Conservation (phyloP, 169 alveolate genomes). For the Perkinsus chesapeaki region DNA sequence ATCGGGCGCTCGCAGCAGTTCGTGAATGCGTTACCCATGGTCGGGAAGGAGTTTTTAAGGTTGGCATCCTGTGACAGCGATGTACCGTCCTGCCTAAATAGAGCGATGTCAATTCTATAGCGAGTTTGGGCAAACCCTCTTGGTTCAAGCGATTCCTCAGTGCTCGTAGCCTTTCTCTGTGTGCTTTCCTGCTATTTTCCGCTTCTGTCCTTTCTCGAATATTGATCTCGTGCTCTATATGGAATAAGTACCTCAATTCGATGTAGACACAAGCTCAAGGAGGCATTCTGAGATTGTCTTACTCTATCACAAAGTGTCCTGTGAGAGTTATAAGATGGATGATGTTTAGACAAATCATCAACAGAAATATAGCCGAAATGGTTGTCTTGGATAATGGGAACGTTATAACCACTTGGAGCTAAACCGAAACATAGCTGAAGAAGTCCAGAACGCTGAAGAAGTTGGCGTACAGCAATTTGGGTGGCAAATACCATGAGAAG, state of each 20-base stretch:
- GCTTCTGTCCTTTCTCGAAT: neutral
- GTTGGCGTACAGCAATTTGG: neutral
- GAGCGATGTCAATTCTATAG: neutral
- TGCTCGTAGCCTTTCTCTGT: neutral
- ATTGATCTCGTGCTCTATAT: neutral
- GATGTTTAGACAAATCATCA: neutral
- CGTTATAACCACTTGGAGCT: neutral
- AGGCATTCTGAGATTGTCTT: neutral
- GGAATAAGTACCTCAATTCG: neutral
- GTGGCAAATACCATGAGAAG: neutral
- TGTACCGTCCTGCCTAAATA: neutral
- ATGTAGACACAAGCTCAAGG: neutral
- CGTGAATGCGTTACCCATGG: neutral
- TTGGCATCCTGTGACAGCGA: neutral
- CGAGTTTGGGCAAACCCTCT: neutral
- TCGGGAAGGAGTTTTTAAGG: neutral
- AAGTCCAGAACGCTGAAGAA: neutral
- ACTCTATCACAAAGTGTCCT: neutral
- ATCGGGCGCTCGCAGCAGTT: neutral
- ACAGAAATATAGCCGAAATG: neutral
- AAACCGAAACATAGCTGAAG: neutral
- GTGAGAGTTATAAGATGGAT: neutral
- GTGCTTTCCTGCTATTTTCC: neutral
- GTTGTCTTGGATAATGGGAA: neutral
- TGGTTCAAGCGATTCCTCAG: neutral